A percentile compares a stretch with the other conserved stretches of the same genome.
phyloP scores from a whole-genome alignment of 371 early-diverging fungal species.

The Gilbertella persicaria region DNA sequence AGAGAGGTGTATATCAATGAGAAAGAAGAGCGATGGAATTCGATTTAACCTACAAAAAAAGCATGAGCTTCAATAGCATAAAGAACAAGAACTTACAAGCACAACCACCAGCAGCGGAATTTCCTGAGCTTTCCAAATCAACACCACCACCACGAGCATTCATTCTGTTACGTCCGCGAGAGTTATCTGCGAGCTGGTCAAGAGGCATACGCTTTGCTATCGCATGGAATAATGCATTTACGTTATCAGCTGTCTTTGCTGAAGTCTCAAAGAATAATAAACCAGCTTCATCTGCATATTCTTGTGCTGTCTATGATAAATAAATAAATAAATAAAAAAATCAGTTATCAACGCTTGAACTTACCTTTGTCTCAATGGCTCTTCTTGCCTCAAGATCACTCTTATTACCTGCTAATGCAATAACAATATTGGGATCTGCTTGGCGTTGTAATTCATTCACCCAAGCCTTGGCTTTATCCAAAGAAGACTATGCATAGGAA shows the following conservation, averaged over 20 bases:
- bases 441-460: conserved; percentile 96
- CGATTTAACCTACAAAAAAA: not conserved
- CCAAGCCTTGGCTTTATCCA: conserved; percentile 98
- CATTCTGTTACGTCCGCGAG: conserved; percentile 40
- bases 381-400: conserved; percentile 81
- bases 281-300: conserved; percentile 86
- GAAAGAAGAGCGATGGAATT: not conserved
- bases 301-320: conserved; percentile 75
- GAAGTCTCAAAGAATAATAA: conserved; percentile 94
- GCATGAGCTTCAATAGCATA: not conserved
- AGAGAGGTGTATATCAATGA: not conserved
- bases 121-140: conserved; percentile 41
- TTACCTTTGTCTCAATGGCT: conserved; percentile 69
- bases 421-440: conserved; percentile 94
- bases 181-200: conserved; percentile 48
- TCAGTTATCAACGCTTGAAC: not conserved
- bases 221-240: conserved; percentile 85
- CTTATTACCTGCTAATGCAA: conserved; percentile 97
- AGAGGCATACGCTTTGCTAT: conserved; percentile 66
- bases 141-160: conserved; percentile 43
- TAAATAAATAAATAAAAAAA: not conserved
- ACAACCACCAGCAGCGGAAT: conserved; percentile 39
- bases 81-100: conserved; percentile 40
- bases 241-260: conserved; percentile 90
- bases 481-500: conserved; percentile 66